Evolutionary conservation across 805 yeast species (phyloP).

Genomic region (Priceomyces medius): DNA sequence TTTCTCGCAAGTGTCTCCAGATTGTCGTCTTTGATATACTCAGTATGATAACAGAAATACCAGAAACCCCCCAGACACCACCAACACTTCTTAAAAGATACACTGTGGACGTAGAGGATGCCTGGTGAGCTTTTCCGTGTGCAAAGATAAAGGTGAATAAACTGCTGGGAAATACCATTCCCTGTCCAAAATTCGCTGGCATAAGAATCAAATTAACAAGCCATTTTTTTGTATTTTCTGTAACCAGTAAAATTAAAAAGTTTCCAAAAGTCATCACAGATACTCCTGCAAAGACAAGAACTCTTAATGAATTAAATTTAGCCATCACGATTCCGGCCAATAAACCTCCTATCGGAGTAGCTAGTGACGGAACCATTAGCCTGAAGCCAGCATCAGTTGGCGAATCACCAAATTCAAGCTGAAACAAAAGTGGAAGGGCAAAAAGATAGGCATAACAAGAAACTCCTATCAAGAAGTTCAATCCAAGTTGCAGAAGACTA

Average conservation of each 20-base stretch:
- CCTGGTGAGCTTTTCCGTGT: conserved; percentile 30
- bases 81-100: conserved; percentile 40
- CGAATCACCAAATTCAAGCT: conserved; percentile 39
- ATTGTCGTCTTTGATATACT: conserved; percentile 13
- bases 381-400: conserved; percentile 42
- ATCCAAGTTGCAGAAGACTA: conserved; percentile 22
- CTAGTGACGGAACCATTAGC: conserved; percentile 39
- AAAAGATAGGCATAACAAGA: conserved; percentile 41
- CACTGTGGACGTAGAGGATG: conserved; percentile 39
- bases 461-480: conserved; percentile 37
- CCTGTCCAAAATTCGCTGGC: conserved; percentile 41
- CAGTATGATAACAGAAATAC: conserved; percentile 21
- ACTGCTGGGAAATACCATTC: conserved; percentile 36
- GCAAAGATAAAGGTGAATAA: conserved; percentile 37
- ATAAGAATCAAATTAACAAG: conserved; percentile 23
- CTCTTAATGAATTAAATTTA: conserved; percentile 21
- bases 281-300: conserved; percentile 32
- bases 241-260: conserved; percentile 22
- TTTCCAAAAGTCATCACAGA: conserved; percentile 37
- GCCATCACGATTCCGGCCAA: conserved; percentile 40
- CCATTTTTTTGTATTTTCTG: conserved; percentile 21
- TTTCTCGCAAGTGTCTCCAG: conserved; percentile 12
- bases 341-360: conserved; percentile 44
- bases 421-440: conserved; percentile 42
- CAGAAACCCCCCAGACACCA: conserved; percentile 41